phyloP scores from a whole-genome alignment of 768 basidiomycete species.

The Amanita pallidorosea region DNA sequence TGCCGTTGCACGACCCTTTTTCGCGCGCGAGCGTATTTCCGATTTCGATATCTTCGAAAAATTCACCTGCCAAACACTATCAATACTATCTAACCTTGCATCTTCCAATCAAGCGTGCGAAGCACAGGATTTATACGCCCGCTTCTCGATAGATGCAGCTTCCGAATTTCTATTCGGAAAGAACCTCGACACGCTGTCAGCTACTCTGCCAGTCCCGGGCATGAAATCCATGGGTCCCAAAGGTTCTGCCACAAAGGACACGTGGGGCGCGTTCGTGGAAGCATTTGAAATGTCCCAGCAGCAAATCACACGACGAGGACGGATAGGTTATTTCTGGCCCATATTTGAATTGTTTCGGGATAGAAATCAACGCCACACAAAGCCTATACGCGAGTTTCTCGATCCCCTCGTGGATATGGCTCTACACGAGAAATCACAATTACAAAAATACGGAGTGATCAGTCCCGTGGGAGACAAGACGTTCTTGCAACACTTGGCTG shows the following conservation, averaged over 20 bases:
- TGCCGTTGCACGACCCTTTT: constrained; percentile 59
- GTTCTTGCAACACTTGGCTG: constrained; percentile 58
- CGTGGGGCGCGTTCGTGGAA: constrained; percentile 50
- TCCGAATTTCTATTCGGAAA: constrained; percentile 66
- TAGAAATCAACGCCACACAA: constrained; percentile 34
- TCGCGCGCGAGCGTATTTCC: constrained; percentile 58
- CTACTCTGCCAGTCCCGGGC: constrained; percentile 38
- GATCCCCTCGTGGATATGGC: constrained; percentile 53
- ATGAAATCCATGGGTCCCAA: constrained; percentile 38
- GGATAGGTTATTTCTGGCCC: constrained; percentile 50
- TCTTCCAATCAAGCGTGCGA: constrained; percentile 36
- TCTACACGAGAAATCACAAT: constrained; percentile 31
- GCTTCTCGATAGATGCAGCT: constrained; percentile 62
- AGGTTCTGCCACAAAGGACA: constrained; percentile 47
- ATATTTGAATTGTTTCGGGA: constrained; percentile 49
- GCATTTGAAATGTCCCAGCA: constrained; percentile 52
- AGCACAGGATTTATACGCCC: constrained; percentile 55
- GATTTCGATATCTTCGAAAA: constrained; percentile 62
- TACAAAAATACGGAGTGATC: constrained; percentile 25
- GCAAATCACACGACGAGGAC: constrained; percentile 35
- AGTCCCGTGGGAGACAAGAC: constrained; percentile 40
- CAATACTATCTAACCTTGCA: constrained; percentile 32
- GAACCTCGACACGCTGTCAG: constrained; percentile 50
- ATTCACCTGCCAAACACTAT: constrained; percentile 35
- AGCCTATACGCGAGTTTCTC: constrained; percentile 45